Conservation (phyloP, 78 protist species). For the Cavenderia fasciculata region DNA sequence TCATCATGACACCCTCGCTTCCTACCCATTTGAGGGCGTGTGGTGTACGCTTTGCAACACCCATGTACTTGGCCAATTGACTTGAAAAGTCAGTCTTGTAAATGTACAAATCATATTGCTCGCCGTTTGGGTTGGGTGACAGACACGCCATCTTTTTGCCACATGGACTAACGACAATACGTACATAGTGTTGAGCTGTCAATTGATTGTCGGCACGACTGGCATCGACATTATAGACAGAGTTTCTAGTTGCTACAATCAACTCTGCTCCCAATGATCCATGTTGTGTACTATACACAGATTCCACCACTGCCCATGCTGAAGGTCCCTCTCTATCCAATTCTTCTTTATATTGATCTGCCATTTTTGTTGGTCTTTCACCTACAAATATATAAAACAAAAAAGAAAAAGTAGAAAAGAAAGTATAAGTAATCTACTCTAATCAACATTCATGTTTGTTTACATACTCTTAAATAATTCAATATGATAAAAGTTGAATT, state of each 20-base stretch:
- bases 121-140: neutral
- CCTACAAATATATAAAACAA: too few relatives aligned
- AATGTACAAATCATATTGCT: neutral
- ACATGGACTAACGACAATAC: slow-evolving; percentile 34
- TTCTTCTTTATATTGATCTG: too few relatives aligned
- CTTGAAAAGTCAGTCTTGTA: neutral
- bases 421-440: too few relatives aligned
- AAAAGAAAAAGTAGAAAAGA: too few relatives aligned
- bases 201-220: slow-evolving; percentile 38
- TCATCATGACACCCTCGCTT: slow-evolving; percentile 57
- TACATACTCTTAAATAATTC: slow-evolving; percentile 4
- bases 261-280: slow-evolving; percentile 7
- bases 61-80: neutral
- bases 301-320: slow-evolving; percentile 51
- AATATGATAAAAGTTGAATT: neutral
- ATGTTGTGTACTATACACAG: slow-evolving; percentile 19
- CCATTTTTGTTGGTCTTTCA: too few relatives aligned
- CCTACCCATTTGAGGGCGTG: slow-evolving; percentile 44
- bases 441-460: neutral
- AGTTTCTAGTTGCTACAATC: slow-evolving; percentile 7
- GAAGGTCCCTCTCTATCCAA: neutral
- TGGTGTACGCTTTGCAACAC: neutral
- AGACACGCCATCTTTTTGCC: slow-evolving; percentile 60
- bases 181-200: neutral
- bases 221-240: neutral